phyloP scores from a whole-genome alignment of 768 basidiomycete species.

The Leccinum obscurum region DNA sequence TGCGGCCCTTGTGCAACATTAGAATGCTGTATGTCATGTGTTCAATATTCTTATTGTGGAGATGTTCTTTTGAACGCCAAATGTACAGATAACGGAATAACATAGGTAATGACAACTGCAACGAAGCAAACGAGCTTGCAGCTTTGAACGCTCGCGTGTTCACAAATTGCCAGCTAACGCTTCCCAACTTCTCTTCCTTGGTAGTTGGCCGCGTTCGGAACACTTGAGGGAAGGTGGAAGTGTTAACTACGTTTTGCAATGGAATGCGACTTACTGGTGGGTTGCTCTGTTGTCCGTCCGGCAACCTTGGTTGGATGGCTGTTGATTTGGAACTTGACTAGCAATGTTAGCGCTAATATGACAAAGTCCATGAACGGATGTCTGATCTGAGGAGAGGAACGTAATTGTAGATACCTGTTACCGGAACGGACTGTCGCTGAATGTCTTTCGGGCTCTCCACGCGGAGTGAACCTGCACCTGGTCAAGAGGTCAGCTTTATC shows the following conservation, averaged over 20 bases:
- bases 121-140: neutral
- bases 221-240: neutral
- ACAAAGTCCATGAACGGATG: neutral
- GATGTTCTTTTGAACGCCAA: neutral
- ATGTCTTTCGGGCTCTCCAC: neutral
- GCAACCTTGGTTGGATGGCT: neutral
- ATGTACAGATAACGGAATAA: neutral
- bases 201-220: neutral
- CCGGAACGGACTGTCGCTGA: neutral
- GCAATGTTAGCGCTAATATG: neutral
- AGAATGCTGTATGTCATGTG: neutral
- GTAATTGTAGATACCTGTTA: conserved; percentile 4
- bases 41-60: neutral
- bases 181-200: neutral
- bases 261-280: conserved; percentile 7
- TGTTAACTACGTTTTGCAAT: neutral
- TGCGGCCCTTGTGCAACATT: neutral
- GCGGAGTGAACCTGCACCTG: conserved; percentile 7
- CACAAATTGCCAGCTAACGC: neutral
- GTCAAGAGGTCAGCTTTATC: neutral
- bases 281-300: neutral
- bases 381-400: neutral
- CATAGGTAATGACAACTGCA: neutral
- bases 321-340: neutral
- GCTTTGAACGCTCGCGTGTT: neutral